Percentiles rank a stretch among this genome's conserved stretches.
These are phyloP conservation scores for Clavispora phyllophila DNA, from an alignment of 805 yeast species.

Conservation along the genomic window DNA sequence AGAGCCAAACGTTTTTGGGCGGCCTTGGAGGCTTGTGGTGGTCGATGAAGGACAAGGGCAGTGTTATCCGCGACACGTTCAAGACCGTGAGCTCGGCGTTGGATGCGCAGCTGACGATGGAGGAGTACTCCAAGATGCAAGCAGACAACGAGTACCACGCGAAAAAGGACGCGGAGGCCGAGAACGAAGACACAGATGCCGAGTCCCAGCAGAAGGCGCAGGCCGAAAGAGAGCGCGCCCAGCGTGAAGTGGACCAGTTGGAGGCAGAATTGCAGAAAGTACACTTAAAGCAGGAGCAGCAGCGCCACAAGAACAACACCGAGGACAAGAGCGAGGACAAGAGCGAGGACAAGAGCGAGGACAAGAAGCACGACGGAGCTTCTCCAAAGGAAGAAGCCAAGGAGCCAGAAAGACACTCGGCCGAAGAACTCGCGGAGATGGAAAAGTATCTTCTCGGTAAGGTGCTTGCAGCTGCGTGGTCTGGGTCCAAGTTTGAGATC, in stretches of 20 bases:
- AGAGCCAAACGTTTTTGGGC: slow-evolving; percentile 58
- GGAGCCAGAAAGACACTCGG: slow-evolving; percentile 40
- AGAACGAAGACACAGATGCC: slow-evolving; percentile 8
- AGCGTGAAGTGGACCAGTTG: slow-evolving; percentile 21
- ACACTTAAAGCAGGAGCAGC: slow-evolving; percentile 5
- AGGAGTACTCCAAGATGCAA: slow-evolving; percentile 65
- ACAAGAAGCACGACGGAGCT: no score
- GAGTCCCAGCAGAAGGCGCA: no score
- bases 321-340: slow-evolving; percentile 53
- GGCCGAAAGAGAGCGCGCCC: slow-evolving; percentile 21
- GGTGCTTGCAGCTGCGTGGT: slow-evolving; percentile 81
- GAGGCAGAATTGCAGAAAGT: slow-evolving; percentile 12
- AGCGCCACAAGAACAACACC: not conserved
- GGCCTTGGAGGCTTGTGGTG: slow-evolving; percentile 62
- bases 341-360: no score
- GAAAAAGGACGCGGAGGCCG: slow-evolving; percentile 31
- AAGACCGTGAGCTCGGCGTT: slow-evolving; percentile 67
- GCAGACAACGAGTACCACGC: slow-evolving; percentile 46
- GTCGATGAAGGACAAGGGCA: slow-evolving; percentile 68
- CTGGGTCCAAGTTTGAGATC: slow-evolving; percentile 73
- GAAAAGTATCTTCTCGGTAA: slow-evolving; percentile 75
- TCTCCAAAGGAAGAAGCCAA: slow-evolving; percentile 10
- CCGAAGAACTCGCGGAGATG: slow-evolving; percentile 62
- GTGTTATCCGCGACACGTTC: slow-evolving; percentile 66
- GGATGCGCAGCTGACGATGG: slow-evolving; percentile 76